These are phyloP conservation scores for Ceratocystis cacaofunesta DNA, from an alignment of 2,329 filamentous ascomycete genomes.

Conservation along the genomic window DNA sequence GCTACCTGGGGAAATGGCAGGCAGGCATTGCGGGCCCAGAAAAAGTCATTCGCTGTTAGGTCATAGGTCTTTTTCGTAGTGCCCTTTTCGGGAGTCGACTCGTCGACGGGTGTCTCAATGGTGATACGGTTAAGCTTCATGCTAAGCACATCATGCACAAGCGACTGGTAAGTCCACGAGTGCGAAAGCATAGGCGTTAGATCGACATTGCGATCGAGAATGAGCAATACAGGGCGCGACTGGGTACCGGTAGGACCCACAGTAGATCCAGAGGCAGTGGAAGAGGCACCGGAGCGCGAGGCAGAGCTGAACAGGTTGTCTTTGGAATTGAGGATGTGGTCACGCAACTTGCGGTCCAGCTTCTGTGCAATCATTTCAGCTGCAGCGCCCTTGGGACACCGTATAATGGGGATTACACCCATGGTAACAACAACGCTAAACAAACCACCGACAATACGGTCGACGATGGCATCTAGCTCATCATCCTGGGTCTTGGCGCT, in stretches of 20 bases:
- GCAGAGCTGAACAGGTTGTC: conserved; percentile 68
- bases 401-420: conserved; percentile 89
- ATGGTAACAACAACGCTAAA: conserved; percentile 98
- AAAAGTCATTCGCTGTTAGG: conserved; percentile 78
- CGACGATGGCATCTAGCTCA: conserved; percentile 72
- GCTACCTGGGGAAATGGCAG: conserved; percentile 90
- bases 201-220: conserved; percentile 91
- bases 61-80: conserved; percentile 83
- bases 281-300: conserved; percentile 38
- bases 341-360: conserved; percentile 84
- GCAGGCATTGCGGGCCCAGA: conserved; percentile 86
- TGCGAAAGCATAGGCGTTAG: conserved; percentile 97
- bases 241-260: conserved; percentile 44
- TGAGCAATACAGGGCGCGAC: conserved; percentile 75
- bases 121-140: conserved; percentile 78
- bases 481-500: conserved; percentile 83
- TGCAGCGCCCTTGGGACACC: conserved; percentile 81
- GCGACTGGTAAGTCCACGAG: conserved; percentile 66
- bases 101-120: conserved; percentile 69
- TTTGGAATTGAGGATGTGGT: conserved; percentile 94
- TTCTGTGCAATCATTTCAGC: conserved; percentile 91
- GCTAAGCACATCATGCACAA: conserved; percentile 51
- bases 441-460: conserved; percentile 86
- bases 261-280: conserved; percentile 41
- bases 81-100: conserved; percentile 57